Evolutionary conservation across 2,329 filamentous ascomycete species (phyloP).

Genomic region (Rhytidhysteron rufulum): DNA sequence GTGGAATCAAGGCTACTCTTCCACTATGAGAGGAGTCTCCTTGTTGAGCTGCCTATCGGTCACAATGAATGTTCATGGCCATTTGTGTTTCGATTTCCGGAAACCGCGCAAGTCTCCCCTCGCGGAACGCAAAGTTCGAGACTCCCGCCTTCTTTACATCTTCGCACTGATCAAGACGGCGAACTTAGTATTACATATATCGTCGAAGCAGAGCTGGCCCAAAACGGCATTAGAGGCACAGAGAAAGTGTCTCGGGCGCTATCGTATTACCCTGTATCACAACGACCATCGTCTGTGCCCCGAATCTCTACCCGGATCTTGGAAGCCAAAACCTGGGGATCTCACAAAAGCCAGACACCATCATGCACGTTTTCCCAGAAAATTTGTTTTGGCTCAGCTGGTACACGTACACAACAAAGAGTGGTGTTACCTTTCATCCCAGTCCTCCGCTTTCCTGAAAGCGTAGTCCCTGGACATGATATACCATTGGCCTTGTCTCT

Average conservation of each 20-base stretch:
- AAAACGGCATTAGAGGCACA: conserved; percentile 10
- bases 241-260: conserved; percentile 21
- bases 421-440: too few relatives aligned
- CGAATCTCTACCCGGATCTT: conserved; percentile 13
- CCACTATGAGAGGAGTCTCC: conserved; percentile 21
- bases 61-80: conserved; percentile 28
- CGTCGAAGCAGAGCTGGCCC: conserved; percentile 22
- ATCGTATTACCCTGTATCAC: conserved; percentile 21
- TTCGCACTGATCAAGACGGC: conserved; percentile 23
- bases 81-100: conserved; percentile 34
- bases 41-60: conserved; percentile 14
- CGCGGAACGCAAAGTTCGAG: too few relatives aligned
- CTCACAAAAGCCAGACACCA: conserved; percentile 15
- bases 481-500: conserved; percentile 27
- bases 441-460: conserved; percentile 23
- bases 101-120: conserved; percentile 24
- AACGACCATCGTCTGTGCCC: conserved; percentile 12
- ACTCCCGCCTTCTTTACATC: conserved; percentile 28
- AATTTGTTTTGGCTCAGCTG: too few relatives aligned
- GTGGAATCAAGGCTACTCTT: conserved; percentile 28
- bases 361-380: too few relatives aligned
- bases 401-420: too few relatives aligned
- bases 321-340: conserved; percentile 11
- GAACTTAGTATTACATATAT: conserved; percentile 28
- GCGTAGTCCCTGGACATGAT: conserved; percentile 26